Evolutionary conservation across 257 asterid species (phyloP).

Genomic region (Solanum chilense): DNA sequence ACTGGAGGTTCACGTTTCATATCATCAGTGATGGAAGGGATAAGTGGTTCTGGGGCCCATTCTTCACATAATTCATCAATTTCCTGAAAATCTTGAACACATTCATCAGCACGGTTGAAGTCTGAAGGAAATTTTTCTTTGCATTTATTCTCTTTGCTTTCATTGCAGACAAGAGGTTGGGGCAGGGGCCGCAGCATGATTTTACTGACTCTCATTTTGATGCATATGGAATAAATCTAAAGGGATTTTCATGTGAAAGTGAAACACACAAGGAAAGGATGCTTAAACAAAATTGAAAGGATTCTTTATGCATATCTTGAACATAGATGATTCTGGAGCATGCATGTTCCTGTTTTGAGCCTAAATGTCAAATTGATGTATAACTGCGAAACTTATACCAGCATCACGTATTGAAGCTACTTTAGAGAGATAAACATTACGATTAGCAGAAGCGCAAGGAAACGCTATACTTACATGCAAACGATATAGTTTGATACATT

Average conservation of each 20-base stretch:
- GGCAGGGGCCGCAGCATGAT: not conserved
- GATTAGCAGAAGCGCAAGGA: not conserved
- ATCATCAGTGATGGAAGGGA: slow-evolving; percentile 56
- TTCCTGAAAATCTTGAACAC: slow-evolving; percentile 50
- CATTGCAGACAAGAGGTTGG: not conserved
- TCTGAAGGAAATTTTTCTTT: not conserved
- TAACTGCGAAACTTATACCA: not conserved
- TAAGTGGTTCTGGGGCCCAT: slow-evolving; percentile 89
- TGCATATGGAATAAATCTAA: not conserved
- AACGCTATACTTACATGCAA: not conserved
- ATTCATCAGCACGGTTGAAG: not conserved
- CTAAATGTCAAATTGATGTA: not conserved
- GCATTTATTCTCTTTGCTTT: not conserved
- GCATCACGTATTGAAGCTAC: not conserved
- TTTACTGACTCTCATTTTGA: not conserved
- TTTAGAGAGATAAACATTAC: not conserved
- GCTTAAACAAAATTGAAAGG: not conserved
- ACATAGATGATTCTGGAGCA: not conserved
- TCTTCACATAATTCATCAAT: slow-evolving; percentile 89
- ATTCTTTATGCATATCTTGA: not conserved
- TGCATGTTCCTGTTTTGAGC: not conserved
- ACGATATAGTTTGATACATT: not conserved
- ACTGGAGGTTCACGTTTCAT: slow-evolving; percentile 72
- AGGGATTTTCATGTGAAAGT: not conserved
- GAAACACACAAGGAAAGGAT: not conserved